Base-by-base conservation (phyloP, 75 land plant species). In the Azolla pinnata region DNA sequence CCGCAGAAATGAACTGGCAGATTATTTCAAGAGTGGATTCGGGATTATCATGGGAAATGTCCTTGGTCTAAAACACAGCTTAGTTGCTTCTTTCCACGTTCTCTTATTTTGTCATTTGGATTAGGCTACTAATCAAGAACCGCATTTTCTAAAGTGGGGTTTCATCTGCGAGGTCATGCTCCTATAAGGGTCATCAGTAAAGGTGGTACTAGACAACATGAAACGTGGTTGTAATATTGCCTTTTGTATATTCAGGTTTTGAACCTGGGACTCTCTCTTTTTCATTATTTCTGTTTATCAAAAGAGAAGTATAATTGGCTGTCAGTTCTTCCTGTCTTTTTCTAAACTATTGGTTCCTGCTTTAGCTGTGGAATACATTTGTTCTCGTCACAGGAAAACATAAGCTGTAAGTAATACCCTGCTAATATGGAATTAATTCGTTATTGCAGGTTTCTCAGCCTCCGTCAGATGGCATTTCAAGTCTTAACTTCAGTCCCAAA, bases 401-500 rank as follows among this genome's bases (percentile, higher is more conserved):
- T 38, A 14, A 8, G 14, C 7, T 38, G 12, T 38, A 8, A 8
- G 42, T 38, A 14, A 38, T 38, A 14, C 14, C 14, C 14, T 38
- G 42, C n/a, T n/a, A n/a, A n/a, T 38, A 17, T 44, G 64, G 19
- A 7, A 20, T 40, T 46, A 2, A 10, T 48, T 54, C 4, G 51
- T 27, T 34, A 29, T 53, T 44, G 35, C 67, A 84, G 87, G 78
- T 84, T 17, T 56, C 50, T n/a, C 80, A 79, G 20, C 73, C 84
- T 2, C 87, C 87, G 17, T 70, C 62, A 26, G 87, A 84, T 63
- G 76, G 85, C 19, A 76, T 84, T 29, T 81, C 85, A 28, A 77
- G 87, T 57, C 74, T 84, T 2, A 63, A 69, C 54, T 84, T 81
- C 61, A 81, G 87, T 65, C 81, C 81, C 17, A 84, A 81, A 59